Evolutionary conservation across 805 yeast species (phyloP).

Genomic region (Clavispora phyllophila): DNA sequence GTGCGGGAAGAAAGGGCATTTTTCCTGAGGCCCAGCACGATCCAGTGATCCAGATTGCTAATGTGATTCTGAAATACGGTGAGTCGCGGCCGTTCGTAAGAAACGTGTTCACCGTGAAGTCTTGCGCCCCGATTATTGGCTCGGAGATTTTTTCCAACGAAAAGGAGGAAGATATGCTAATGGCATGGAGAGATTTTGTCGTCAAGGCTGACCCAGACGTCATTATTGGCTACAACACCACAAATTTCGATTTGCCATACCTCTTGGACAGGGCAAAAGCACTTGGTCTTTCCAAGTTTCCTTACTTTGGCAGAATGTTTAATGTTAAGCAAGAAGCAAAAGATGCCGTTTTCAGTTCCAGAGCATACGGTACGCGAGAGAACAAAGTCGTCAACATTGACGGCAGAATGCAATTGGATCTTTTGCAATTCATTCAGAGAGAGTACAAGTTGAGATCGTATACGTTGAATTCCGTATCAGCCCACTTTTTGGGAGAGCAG

Average conservation of each 20-base stretch:
- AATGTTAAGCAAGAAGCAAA: conserved; percentile 69
- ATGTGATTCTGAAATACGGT: conserved; percentile 83
- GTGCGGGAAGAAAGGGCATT: conserved; percentile 95
- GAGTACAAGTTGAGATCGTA: conserved; percentile 93
- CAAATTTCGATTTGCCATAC: conserved; percentile 94
- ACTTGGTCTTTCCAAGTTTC: conserved; percentile 60
- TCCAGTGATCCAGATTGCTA: conserved; percentile 95
- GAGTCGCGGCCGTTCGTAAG: conserved; percentile 84
- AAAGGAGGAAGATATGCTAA: conserved; percentile 76
- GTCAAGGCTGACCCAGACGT: conserved; percentile 90
- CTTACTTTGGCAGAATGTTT: conserved; percentile 78
- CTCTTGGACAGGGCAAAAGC: conserved; percentile 81
- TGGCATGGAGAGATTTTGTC: conserved; percentile 82
- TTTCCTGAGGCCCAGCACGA: conserved; percentile 94
- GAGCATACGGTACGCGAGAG: conserved; percentile 95
- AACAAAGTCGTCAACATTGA: conserved; percentile 88
- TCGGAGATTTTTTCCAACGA: conserved; percentile 76
- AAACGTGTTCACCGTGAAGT: conserved; percentile 87
- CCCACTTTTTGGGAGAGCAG: conserved; percentile 89
- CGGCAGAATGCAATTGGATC: conserved; percentile 92
- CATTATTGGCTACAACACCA: conserved; percentile 90
- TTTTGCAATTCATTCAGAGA: conserved; percentile 87
- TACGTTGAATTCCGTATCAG: conserved; percentile 91
- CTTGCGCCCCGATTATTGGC: conserved; percentile 92
- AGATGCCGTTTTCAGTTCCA: conserved; percentile 82